Evolutionary conservation across 768 basidiomycete species (phyloP).

Genomic region (Xerocomus brunneocitrinus): DNA sequence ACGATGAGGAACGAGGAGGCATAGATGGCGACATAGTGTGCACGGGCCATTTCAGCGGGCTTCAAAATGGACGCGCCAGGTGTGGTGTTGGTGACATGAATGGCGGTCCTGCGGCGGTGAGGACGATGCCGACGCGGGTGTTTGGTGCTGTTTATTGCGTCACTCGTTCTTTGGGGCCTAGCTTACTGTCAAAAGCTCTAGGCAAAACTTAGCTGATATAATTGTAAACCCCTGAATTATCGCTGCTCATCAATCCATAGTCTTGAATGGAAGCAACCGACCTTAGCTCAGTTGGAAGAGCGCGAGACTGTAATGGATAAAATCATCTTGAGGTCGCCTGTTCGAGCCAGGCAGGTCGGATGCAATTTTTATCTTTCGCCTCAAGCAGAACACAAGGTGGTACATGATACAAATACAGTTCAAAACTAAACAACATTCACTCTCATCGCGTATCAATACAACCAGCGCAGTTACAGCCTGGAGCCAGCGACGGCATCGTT

Average conservation of each 20-base stretch:
- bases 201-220: not conserved
- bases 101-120: no score
- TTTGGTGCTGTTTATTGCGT: not conserved
- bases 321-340: constrained; percentile 53
- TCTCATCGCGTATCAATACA: not conserved
- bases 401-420: constrained; percentile 8
- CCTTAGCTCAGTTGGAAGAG: constrained; percentile 47
- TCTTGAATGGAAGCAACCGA: not conserved
- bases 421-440: not conserved
- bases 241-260: not conserved
- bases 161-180: no score
- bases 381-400: not conserved
- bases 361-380: not conserved
- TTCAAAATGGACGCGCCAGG: not conserved
- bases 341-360: constrained; percentile 61
- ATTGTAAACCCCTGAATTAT: not conserved
- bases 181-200: not conserved
- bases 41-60: not conserved
- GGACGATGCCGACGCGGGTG: not conserved
- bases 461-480: constrained; percentile 33
- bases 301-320: constrained; percentile 39
- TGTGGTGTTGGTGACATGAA: not conserved
- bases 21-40: constrained; percentile 41
- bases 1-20: constrained; percentile 39
- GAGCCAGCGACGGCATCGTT: constrained; percentile 36